Percentiles rank a stretch among this genome's conserved stretches.
Evolutionary conservation across 2,329 filamentous ascomycete genomes (phyloP).

Genomic region (Apiospora saccharicola): DNA sequence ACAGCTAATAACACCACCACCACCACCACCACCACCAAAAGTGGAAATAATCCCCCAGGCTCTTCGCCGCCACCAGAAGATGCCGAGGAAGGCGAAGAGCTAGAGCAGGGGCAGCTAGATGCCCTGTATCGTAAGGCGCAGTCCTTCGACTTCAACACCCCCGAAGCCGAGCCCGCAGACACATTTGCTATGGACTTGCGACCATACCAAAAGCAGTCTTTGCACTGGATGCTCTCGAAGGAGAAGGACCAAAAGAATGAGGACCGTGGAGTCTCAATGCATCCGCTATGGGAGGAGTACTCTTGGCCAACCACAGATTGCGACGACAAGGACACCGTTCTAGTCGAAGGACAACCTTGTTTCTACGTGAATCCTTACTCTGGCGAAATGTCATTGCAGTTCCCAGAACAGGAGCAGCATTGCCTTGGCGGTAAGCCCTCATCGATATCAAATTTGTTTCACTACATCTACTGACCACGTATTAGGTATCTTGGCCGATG

Average conservation of each 20-base stretch:
- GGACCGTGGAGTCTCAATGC: conserved; percentile 80
- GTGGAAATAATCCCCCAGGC: conserved; percentile 38
- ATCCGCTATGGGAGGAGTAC: conserved; percentile 98
- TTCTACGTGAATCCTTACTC: conserved; percentile 99
- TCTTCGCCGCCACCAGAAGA: conserved; percentile 65
- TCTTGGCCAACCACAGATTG: conserved; percentile 86
- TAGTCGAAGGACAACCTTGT: conserved; percentile 68
- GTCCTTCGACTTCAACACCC: conserved; percentile 93
- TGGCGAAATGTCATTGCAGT: conserved; percentile 89
- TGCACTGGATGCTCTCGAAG: conserved; percentile 96
- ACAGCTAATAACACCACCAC: conserved; percentile 52
- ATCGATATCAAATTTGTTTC: neutral
- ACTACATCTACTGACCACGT: neutral
- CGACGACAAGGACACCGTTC: conserved; percentile 78
- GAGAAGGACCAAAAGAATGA: conserved; percentile 80
- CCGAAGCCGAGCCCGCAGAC: conserved; percentile 81
- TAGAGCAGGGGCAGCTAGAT: conserved; percentile 96
- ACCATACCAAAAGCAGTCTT: conserved; percentile 92
- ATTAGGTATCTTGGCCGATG: conserved; percentile 79
- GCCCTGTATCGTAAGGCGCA: conserved; percentile 94
- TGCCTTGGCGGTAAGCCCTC: conserved; percentile 77
- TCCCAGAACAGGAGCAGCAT: conserved; percentile 92
- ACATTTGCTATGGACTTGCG: conserved; percentile 85
- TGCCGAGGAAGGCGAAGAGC: conserved; percentile 84
- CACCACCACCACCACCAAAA: conserved; percentile 43